Percentiles rank a stretch among this genome's conserved stretches.
Evolutionary conservation across 495 filamentous ascomycete genomes (phyloP).

Genomic region (Hyphodiscus hymeniophilus): DNA sequence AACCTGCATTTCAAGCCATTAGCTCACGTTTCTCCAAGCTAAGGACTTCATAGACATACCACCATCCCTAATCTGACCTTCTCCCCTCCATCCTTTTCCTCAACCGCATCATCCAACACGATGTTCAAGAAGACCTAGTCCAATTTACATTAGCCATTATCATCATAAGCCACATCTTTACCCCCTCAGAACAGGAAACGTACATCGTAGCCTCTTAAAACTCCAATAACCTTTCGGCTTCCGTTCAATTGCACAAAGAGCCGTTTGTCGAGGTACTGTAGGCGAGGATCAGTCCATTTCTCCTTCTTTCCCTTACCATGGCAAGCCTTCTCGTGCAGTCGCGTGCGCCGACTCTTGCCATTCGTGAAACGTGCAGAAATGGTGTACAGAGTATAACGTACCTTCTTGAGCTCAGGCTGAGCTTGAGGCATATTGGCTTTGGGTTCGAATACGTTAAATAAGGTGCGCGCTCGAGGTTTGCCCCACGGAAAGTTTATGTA

Average conservation of each 20-base stretch:
- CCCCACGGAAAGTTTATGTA: not conserved
- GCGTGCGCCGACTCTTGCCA: slow-evolving; percentile 7
- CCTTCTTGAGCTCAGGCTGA: slow-evolving; percentile 98
- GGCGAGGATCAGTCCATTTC: slow-evolving; percentile 14
- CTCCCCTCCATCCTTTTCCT: slow-evolving; percentile 87
- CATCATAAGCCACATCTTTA: not conserved
- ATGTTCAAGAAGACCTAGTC: slow-evolving; percentile 94
- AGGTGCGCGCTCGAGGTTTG: no score
- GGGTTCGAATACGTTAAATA: slow-evolving; percentile 1
- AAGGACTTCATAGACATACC: slow-evolving; percentile 42
- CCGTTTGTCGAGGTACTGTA: slow-evolving; percentile 97
- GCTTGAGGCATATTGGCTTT: slow-evolving; percentile 83
- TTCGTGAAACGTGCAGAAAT: not conserved
- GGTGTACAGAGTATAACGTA: slow-evolving; percentile 31
- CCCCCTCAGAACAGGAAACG: slow-evolving; percentile 19
- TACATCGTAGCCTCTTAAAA: slow-evolving; percentile 94
- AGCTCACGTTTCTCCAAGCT: not conserved
- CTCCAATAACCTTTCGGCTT: slow-evolving; percentile 91
- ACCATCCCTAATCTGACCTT: slow-evolving; percentile 90
- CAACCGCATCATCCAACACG: slow-evolving; percentile 94
- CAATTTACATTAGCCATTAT: slow-evolving; percentile 4
- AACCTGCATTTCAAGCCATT: slow-evolving; percentile 29
- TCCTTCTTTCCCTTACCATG: slow-evolving; percentile 12
- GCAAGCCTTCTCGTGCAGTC: slow-evolving; percentile 1
- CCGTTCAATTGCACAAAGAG: slow-evolving; percentile 97